phyloP scores from a whole-genome alignment of 192 early-diverging fungal genomes.

The Funneliformis geosporum region DNA sequence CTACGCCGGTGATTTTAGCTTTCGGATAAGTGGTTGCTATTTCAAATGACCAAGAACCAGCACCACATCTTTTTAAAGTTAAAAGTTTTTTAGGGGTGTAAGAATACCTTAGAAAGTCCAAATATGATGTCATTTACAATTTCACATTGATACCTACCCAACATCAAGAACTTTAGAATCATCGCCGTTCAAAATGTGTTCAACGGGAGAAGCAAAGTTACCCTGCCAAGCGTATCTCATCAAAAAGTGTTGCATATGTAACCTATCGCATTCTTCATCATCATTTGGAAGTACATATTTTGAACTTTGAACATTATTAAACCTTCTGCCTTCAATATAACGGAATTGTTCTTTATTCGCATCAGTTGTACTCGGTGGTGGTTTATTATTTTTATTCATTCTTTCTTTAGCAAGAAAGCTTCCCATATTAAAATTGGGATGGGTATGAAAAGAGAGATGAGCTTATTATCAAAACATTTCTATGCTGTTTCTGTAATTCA shows the following conservation, averaged over 20 bases:
- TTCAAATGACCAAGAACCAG: slow-evolving; percentile 22
- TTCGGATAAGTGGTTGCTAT: slow-evolving; percentile 15
- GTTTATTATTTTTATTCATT: no score
- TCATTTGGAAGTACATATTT: slow-evolving; percentile 3
- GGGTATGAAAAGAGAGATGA: no score
- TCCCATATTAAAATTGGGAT: no score
- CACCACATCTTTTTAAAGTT: not conserved
- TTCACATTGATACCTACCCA: slow-evolving; percentile 1
- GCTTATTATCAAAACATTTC: no score
- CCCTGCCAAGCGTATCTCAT: slow-evolving; percentile 38
- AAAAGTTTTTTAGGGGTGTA: not conserved
- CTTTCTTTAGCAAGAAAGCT: no score
- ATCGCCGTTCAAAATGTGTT: slow-evolving; percentile 26
- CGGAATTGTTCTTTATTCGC: not conserved
- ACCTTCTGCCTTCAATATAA: not conserved
- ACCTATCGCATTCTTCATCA: slow-evolving; percentile 10
- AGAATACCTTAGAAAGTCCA: no score
- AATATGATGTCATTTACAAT: not conserved
- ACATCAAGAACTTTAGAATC: slow-evolving; percentile 1
- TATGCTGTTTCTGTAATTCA: no score
- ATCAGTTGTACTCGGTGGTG: no score
- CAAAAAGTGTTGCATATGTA: slow-evolving; percentile 36
- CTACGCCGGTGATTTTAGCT: slow-evolving; percentile 17
- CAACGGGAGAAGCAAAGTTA: slow-evolving; percentile 37
- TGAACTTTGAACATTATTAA: not conserved